These are phyloP conservation scores for Neonectria magnoliae DNA, from an alignment of 2,329 filamentous ascomycete species.

Conservation along the genomic window DNA sequence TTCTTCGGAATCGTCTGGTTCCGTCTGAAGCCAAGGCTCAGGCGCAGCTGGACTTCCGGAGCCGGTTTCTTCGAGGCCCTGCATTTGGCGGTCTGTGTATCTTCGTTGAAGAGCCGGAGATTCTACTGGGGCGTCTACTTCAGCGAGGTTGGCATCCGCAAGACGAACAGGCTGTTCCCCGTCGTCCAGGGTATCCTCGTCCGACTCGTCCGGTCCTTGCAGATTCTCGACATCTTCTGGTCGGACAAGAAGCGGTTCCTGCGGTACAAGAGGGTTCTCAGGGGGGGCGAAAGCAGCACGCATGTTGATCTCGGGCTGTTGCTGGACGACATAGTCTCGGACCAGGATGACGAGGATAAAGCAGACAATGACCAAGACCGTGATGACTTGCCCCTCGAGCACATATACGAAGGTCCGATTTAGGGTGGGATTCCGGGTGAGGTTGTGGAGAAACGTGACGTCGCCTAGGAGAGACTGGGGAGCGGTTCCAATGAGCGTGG, in stretches of 20 bases:
- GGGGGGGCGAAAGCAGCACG: constrained; percentile 69
- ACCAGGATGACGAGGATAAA: constrained; percentile 98
- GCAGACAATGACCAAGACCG: constrained; percentile 86
- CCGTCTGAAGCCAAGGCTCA: constrained; percentile 12
- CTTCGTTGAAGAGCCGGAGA: constrained; percentile 26
- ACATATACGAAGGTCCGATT: constrained; percentile 86
- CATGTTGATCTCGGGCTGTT: constrained; percentile 92
- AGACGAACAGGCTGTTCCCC: constrained; percentile 28
- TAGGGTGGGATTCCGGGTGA: constrained; percentile 75
- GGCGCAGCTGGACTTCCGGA: constrained; percentile 11
- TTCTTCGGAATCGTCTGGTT: constrained; percentile 23
- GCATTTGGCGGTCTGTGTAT: constrained; percentile 25
- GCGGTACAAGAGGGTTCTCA: constrained; percentile 43
- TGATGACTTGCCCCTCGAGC: constrained; percentile 93
- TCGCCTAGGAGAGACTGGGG: constrained; percentile 61
- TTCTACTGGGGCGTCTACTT: constrained; percentile 24
- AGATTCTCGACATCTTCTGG: constrained; percentile 36
- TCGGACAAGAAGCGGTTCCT: constrained; percentile 39
- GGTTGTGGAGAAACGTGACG: constrained; percentile 64
- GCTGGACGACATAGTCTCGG: constrained; percentile 96
- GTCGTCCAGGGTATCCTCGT: constrained; percentile 47
- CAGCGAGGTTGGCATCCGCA: constrained; percentile 22
- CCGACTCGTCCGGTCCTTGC: constrained; percentile 41
- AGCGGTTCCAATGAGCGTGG: constrained; percentile 16
- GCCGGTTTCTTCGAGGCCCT: constrained; percentile 21